Base-by-base conservation (phyloP, 805 yeast genomes). In the Sporopachydermia lactativora region DNA sequence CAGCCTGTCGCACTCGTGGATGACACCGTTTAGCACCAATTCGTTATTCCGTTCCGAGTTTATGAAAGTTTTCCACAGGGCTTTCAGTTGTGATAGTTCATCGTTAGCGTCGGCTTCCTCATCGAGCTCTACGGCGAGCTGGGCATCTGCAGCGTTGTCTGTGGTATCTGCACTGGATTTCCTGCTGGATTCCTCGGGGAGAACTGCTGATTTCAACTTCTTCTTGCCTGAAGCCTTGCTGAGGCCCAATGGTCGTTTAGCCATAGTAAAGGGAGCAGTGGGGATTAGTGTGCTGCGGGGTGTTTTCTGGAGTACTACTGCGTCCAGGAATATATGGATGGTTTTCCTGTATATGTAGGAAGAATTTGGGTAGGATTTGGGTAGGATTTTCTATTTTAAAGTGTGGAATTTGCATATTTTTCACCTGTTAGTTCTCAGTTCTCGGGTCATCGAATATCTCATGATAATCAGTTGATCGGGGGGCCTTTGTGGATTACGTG, bases 1-100 rank as follows among this genome's bases (percentile, higher is more conserved):
- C 24, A 85, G 55, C 39, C 94, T 62, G 52, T 89, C 96, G 61
- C 95, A 81, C 55, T 89, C 96, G 51, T 88, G 95, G n/a, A 89
- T 71, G 3, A 88, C 69, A 17, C 96, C 96, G 51, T 86, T 81
- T 43, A 81, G 54, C 28, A 81, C 68, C 45, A 76, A 59, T 52
- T 78, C 82, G 47, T 71, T 73, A 37, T 41, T 42, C 11, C 15
- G 15, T 36, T 18, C 74, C 2, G 80, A 65, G 3, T 62, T 55
- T 35, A 60, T 50, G 58, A 73, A 83, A 3, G 83, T 75, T 13
- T 64, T 59, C 81, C 88, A 84, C 35, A 88, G 60, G 1, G 81
- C 94, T 43, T 60, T 62, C 44, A 88, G 59, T 55, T 85, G 95
- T 4, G 75, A 75, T n/a, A 83, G 52, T 49, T 83, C 92, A 54